Percentiles rank a stretch among this genome's conserved stretches.
Conservation (phyloP, 2,329 filamentous ascomycete genomes). For the Tolypocladium guangdongense region DNA sequence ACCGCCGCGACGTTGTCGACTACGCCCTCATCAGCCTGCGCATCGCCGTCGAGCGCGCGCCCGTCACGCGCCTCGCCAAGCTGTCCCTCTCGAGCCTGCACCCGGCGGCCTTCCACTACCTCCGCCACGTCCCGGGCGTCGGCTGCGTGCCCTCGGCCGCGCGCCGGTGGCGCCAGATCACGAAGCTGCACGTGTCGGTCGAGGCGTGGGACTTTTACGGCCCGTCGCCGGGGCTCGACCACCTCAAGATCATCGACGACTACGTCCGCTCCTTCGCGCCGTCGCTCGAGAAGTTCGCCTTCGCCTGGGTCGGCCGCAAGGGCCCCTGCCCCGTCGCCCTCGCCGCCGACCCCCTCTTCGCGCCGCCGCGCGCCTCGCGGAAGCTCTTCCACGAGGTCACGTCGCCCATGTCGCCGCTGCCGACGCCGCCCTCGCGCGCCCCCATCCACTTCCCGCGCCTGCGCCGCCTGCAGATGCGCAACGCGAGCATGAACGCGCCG, state of each 20-base stretch:
- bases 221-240: conserved; percentile 51
- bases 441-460: conserved; percentile 58
- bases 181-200: conserved; percentile 60
- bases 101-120: conserved; percentile 63
- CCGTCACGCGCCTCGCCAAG: conserved; percentile 52
- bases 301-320: conserved; percentile 67
- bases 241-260: conserved; percentile 69
- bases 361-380: conserved; percentile 37
- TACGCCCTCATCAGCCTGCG: conserved; percentile 81
- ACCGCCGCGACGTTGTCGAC: conserved; percentile 70
- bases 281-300: conserved; percentile 58
- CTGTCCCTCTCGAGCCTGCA: conserved; percentile 67
- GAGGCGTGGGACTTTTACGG: conserved; percentile 57
- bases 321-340: conserved; percentile 66
- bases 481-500: conserved; percentile 57
- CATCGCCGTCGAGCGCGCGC: conserved; percentile 68
- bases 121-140: conserved; percentile 64
- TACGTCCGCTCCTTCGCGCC: conserved; percentile 63
- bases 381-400: conserved; percentile 57
- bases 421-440: conserved; percentile 37
- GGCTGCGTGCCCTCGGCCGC: conserved; percentile 62
- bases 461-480: conserved; percentile 59
- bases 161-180: conserved; percentile 68
- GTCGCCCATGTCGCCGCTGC: conserved; percentile 52
- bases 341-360: conserved; percentile 58